These are phyloP conservation scores for Phlyctochytrium planicorne DNA, from an alignment of 192 early-diverging fungal genomes.

Conservation along the genomic window DNA sequence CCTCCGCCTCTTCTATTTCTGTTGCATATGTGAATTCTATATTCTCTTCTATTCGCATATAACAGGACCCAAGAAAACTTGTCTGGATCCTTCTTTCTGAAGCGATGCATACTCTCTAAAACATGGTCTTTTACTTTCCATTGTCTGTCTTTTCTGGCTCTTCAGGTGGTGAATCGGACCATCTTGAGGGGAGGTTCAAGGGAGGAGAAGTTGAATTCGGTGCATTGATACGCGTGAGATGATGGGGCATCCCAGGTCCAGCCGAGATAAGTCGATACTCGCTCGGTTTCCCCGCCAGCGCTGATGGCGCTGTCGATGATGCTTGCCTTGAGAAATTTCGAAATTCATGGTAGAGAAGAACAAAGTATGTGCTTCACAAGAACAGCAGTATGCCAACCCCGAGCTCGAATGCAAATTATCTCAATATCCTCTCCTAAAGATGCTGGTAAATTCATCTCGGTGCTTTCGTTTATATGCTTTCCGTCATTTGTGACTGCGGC, in stretches of 20 bases:
- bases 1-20: background rate
- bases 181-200: conserved; percentile 29
- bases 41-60: conserved; percentile 11
- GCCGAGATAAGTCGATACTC: conserved; percentile 23
- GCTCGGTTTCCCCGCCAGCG: conserved; percentile 12
- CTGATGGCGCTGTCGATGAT: no score
- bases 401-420: no score
- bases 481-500: background rate
- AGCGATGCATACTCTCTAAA: conserved; percentile 12
- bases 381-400: no score
- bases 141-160: conserved; percentile 9
- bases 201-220: conserved; percentile 24
- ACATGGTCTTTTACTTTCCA: conserved; percentile 21
- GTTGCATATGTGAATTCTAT: background rate
- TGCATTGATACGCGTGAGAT: conserved; percentile 35
- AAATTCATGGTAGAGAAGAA: no score
- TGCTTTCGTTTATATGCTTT: background rate
- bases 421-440: no score
- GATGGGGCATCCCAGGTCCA: conserved; percentile 13
- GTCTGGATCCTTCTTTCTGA: conserved; percentile 38
- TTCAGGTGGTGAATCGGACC: conserved; percentile 28
- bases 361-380: no score
- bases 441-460: no score
- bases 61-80: conserved; percentile 41
- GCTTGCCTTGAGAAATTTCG: no score